Evolutionary conservation across 345 rosid species (phyloP).

Genomic region (Dipteronia sinensis): DNA sequence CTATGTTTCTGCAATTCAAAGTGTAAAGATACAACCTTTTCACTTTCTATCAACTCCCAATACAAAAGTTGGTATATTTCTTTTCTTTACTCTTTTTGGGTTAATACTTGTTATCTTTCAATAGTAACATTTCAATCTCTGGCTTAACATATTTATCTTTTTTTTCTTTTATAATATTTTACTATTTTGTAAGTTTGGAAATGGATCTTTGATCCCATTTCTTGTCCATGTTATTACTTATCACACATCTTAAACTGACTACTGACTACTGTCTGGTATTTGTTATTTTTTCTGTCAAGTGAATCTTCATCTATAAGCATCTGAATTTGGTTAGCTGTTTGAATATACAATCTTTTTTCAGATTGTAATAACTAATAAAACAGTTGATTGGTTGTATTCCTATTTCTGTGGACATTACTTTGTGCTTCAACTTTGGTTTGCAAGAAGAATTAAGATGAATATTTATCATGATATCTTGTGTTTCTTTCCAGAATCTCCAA

Average conservation of each 20-base stretch:
- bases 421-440: background rate
- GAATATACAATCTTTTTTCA: too few relatives aligned
- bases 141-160: too few relatives aligned
- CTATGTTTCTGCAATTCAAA: conserved; percentile 11
- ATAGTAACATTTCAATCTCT: background rate
- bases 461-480: conserved; percentile 2
- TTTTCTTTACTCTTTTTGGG: conserved; percentile 14
- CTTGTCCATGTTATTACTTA: background rate
- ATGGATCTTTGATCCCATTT: background rate
- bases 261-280: background rate
- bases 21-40: background rate
- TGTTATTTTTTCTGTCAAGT: background rate
- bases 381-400: background rate
- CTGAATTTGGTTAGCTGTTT: background rate
- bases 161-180: background rate
- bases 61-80: conserved; percentile 20
- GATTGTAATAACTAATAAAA: background rate
- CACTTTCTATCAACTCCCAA: conserved; percentile 22
- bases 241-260: background rate
- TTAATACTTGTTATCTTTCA: conserved; percentile 26
- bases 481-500: conserved; percentile 60
- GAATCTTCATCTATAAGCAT: background rate
- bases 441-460: background rate
- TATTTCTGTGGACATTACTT: background rate
- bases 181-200: conserved; percentile 5